These are phyloP conservation scores for Lasiosphaeriaceae sp. DNA, from an alignment of 495 filamentous ascomycete species.

Conservation along the genomic window DNA sequence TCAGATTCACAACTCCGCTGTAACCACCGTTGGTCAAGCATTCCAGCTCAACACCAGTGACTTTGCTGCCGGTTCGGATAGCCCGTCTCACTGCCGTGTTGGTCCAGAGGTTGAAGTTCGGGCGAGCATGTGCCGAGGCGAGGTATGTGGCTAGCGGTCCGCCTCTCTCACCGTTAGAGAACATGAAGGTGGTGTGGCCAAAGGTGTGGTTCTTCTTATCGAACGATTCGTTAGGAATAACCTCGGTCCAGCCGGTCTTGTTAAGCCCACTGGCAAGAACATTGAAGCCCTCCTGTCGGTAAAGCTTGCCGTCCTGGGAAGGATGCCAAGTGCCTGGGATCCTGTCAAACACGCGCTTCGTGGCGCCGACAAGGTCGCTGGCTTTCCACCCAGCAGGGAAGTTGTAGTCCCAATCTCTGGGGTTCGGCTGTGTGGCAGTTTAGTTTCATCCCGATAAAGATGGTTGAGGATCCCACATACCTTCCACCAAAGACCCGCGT, in stretches of 20 bases:
- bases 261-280: conserved; percentile 54
- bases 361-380: conserved; percentile 54
- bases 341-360: conserved; percentile 57
- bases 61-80: conserved; percentile 54
- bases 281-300: conserved; percentile 62
- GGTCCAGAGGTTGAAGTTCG: conserved; percentile 63
- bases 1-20: conserved; percentile 56
- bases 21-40: conserved; percentile 50
- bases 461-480: conserved; percentile 13
- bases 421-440: conserved; percentile 25
- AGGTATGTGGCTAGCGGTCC: conserved; percentile 75
- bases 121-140: conserved; percentile 51
- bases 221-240: conserved; percentile 57
- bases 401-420: conserved; percentile 66
- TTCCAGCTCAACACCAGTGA: conserved; percentile 66
- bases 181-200: conserved; percentile 68
- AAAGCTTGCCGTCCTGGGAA: conserved; percentile 63
- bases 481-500: conserved; percentile 58
- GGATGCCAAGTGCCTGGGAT: conserved; percentile 67
- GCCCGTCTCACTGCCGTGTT: conserved; percentile 62
- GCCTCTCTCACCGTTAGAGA: conserved; percentile 58
- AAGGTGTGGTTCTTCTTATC: conserved; percentile 63
- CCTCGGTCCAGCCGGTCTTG: conserved; percentile 56
- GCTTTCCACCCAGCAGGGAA: conserved; percentile 74
- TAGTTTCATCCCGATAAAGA: background rate